Evolutionary conservation across 2,329 filamentous ascomycete species (phyloP).

Genomic region (Nemania diffusa): DNA sequence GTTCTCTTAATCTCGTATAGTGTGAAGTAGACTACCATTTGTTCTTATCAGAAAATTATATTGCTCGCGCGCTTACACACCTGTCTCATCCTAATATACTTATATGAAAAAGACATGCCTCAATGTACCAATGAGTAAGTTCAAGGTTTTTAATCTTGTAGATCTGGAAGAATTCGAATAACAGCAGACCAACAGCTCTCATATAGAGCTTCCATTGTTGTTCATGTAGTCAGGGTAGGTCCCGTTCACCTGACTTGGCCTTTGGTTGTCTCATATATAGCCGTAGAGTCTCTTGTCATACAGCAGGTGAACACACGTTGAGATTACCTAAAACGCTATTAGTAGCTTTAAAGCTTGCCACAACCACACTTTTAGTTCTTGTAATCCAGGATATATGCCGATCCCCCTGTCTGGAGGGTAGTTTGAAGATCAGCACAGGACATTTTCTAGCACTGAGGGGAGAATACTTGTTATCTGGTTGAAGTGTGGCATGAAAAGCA

Average conservation of each 20-base stretch:
- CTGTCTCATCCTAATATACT: not conserved
- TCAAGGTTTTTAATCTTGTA: not conserved
- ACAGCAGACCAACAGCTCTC: not conserved
- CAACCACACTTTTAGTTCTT: not conserved
- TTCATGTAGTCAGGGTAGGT: not conserved
- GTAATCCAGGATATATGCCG: not conserved
- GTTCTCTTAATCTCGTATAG: too few species aligned
- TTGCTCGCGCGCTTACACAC: not conserved
- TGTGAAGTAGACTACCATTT: not conserved
- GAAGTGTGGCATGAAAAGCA: not conserved
- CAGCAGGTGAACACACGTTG: constrained; percentile 19
- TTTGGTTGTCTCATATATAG: constrained; percentile 14
- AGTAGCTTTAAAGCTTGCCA: constrained; percentile 8
- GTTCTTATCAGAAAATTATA: not conserved
- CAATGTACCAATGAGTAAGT: not conserved
- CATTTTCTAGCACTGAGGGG: not conserved
- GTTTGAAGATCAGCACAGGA: not conserved
- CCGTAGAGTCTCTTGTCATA: constrained; percentile 17
- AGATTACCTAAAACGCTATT: constrained; percentile 15
- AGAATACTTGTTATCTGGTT: not conserved
- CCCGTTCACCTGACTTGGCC: not conserved
- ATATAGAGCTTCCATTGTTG: not conserved
- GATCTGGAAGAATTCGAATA: not conserved
- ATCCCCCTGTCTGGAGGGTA: not conserved
- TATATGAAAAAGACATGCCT: not conserved